Conservation (phyloP, 192 early-diverging fungal genomes). For the Linnemannia elongata region DNA sequence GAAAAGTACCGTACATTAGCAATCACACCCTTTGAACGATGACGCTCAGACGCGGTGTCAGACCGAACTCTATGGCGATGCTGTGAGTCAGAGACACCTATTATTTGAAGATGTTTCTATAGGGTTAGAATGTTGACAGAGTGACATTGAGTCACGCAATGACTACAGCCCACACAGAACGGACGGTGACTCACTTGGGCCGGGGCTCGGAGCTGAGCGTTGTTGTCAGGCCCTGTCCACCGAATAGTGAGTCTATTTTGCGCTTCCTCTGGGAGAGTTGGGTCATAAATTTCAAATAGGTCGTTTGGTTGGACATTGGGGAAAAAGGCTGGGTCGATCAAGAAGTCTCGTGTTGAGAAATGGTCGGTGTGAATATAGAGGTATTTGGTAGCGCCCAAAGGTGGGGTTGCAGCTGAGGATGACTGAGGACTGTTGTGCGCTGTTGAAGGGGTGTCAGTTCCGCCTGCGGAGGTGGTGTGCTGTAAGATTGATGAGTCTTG, state of each 20-base stretch:
- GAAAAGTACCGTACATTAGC: no score
- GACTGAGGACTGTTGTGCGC: neutral
- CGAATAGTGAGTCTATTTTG: constrained; percentile 65
- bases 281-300: constrained; percentile 72
- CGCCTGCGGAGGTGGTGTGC: neutral
- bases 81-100: constrained; percentile 78
- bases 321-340: constrained; percentile 80
- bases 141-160: neutral
- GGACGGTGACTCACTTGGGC: constrained; percentile 63
- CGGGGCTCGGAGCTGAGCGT: constrained; percentile 63
- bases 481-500: constrained; percentile 6
- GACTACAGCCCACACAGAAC: neutral
- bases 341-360: constrained; percentile 71
- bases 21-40: constrained; percentile 68
- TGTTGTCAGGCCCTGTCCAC: constrained; percentile 64
- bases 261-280: constrained; percentile 31
- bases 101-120: neutral
- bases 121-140: neutral
- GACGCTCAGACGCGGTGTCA: constrained; percentile 72
- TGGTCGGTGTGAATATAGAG: constrained; percentile 71
- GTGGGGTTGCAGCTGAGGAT: constrained; percentile 11
- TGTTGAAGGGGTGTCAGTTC: constrained; percentile 9
- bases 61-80: constrained; percentile 74
- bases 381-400: constrained; percentile 33
- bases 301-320: constrained; percentile 71